These are phyloP conservation scores for Cystobasidium pallidum DNA, from an alignment of 1,284 basidiomycete genomes.

Conservation along the genomic window DNA sequence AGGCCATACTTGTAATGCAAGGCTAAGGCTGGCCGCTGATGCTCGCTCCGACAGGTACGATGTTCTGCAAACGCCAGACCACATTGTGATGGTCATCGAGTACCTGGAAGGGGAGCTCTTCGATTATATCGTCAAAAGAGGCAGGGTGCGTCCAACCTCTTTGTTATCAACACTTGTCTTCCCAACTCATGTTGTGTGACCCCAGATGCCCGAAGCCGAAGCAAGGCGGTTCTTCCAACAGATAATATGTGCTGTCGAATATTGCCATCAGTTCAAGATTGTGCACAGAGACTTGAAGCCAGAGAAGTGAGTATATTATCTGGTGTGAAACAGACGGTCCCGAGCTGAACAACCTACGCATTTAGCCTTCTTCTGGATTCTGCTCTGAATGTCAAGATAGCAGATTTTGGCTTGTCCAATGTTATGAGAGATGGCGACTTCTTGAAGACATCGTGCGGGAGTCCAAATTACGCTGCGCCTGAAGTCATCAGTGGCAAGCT, in stretches of 20 bases:
- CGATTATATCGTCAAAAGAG: constrained; percentile 90
- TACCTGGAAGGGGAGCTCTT: constrained; percentile 75
- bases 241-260: constrained; percentile 92
- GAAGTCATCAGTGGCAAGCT: constrained; percentile 91
- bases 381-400: constrained; percentile 76
- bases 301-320: constrained; percentile 67
- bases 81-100: constrained; percentile 95
- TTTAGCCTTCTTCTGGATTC: constrained; percentile 61
- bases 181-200: background rate
- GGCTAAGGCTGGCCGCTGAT: background rate
- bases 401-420: constrained; percentile 91
- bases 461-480: constrained; percentile 93
- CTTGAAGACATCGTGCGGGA: constrained; percentile 90
- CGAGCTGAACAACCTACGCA: no score
- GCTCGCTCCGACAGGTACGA: constrained; percentile 69
- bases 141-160: constrained; percentile 58
- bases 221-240: constrained; percentile 93
- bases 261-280: constrained; percentile 90
- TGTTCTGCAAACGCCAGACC: constrained; percentile 86
- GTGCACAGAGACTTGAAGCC: constrained; percentile 95
- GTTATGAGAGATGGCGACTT: constrained; percentile 94
- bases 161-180: background rate
- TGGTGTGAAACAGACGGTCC: no score
- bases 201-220: constrained; percentile 76
- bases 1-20: no score